A percentile compares a stretch with the other conserved stretches of the same genome.
Evolutionary conservation across 768 basidiomycete genomes (phyloP).

Genomic region (Mycena epipterygia): DNA sequence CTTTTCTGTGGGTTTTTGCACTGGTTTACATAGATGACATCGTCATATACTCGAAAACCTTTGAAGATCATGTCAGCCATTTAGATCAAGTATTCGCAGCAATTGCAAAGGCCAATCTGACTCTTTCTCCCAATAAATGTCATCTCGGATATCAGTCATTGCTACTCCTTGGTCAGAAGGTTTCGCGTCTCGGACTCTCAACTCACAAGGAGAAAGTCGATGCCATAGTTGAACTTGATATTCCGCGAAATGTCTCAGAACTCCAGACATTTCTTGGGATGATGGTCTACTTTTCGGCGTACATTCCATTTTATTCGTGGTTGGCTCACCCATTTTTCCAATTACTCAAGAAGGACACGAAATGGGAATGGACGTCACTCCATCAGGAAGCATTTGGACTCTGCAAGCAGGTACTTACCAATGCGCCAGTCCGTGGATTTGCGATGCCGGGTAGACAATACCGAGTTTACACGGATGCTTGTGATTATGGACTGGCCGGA

Average conservation of each 20-base stretch:
- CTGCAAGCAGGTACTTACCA: constrained; percentile 44
- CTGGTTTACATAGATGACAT: constrained; percentile 61
- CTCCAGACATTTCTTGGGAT: constrained; percentile 53
- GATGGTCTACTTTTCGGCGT: constrained; percentile 53
- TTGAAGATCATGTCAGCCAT: constrained; percentile 48
- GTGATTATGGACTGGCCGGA: constrained; percentile 44
- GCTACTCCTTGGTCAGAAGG: constrained; percentile 54
- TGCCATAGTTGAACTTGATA: constrained; percentile 46
- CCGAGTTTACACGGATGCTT: constrained; percentile 52
- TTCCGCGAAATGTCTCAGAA: constrained; percentile 42
- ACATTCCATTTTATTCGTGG: constrained; percentile 51
- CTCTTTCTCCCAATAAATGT: constrained; percentile 51
- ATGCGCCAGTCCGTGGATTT: constrained; percentile 50
- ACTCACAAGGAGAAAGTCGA: constrained; percentile 54
- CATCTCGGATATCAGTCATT: constrained; percentile 50
- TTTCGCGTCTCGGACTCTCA: constrained; percentile 52
- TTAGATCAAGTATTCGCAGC: constrained; percentile 46
- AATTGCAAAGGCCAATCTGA: constrained; percentile 45
- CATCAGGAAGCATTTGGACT: constrained; percentile 45
- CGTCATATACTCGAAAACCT: constrained; percentile 46
- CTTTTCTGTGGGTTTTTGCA: constrained; percentile 54
- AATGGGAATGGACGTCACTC: constrained; percentile 39
- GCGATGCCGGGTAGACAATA: constrained; percentile 47
- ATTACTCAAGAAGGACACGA: constrained; percentile 45
- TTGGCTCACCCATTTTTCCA: constrained; percentile 50